Base-by-base conservation (phyloP, 441 rosid species). In the Capsella rubella region DNA sequence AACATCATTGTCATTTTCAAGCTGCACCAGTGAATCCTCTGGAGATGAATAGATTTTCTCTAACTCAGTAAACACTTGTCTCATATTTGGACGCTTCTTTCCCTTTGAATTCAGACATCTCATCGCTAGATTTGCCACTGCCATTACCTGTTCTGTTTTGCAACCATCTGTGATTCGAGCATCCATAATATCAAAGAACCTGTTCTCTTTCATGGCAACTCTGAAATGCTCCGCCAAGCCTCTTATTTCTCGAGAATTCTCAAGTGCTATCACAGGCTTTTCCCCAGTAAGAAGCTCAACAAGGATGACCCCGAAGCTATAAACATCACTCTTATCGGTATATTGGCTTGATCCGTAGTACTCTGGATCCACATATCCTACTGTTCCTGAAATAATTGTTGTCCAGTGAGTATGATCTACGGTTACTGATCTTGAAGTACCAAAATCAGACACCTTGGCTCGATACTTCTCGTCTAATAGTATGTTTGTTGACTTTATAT, bases 331-430 rank as follows among this genome's bases (percentile, higher is more conserved):
- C 32, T 31, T 31, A 59, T 87, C 88, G 0, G 84, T 84, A 14
- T 86, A 49, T 2, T 64, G 90, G 76, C 87, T 85, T 78, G 82
- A 85, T 1, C 85, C 79, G 15, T 85, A 86, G 80, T 87, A 87
- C 43, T 87, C 92, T 11, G 92, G 92, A 73, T 88, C 96, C 73
- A 90, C 49, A 81, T 90, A 88, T 5, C 93, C 96, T 0, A 88
- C 49, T 4, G 96, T 88, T 21, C 93, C 93, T 14, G 87, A 89
- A 25, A 92, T 87, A 63, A 89, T 79, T 7, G 96, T 88, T 5
- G 93, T 88, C 50, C 87, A 88, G n/a, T 65, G 70, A 51, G 70
- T 65, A 21, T 83, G 78, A n/a, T 87, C 96, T 0, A 89, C 82
- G 2, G 49, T 60, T 54, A 92, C 91, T 21, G 87, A 75, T 35